Conservation (phyloP, 768 basidiomycete species). For the Tricholomella constricta region DNA sequence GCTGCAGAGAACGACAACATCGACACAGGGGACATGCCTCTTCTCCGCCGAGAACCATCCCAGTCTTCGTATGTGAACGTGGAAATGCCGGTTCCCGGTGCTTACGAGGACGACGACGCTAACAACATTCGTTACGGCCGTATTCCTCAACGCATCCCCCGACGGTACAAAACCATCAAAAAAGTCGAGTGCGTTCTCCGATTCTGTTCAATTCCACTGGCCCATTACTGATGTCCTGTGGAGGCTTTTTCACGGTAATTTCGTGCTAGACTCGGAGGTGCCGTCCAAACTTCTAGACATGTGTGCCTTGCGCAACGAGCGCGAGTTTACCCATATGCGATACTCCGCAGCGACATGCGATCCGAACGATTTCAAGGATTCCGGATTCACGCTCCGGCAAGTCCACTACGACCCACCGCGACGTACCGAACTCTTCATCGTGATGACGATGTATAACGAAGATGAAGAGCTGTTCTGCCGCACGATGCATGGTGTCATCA, state of each 20-base stretch:
- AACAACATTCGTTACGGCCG: slow-evolving; percentile 83
- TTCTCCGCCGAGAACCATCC: slow-evolving; percentile 51
- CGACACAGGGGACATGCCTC: slow-evolving; percentile 69
- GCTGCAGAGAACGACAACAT: slow-evolving; percentile 21
- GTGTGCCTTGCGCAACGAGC: slow-evolving; percentile 73
- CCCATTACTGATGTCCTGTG: background rate
- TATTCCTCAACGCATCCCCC: slow-evolving; percentile 87
- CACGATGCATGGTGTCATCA: slow-evolving; percentile 96
- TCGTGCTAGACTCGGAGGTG: slow-evolving; percentile 87
- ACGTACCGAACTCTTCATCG: slow-evolving; percentile 92
- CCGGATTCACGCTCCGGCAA: slow-evolving; percentile 87
- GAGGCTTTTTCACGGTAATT: slow-evolving; percentile 89
- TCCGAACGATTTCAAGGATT: slow-evolving; percentile 85
- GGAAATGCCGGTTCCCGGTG: slow-evolving; percentile 41
- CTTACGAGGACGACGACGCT: slow-evolving; percentile 39
- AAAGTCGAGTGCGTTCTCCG: slow-evolving; percentile 70
- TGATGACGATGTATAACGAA: slow-evolving; percentile 98
- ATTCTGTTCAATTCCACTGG: background rate
- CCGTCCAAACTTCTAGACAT: slow-evolving; percentile 89
- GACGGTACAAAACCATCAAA: slow-evolving; percentile 93
- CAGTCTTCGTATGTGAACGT: slow-evolving; percentile 24
- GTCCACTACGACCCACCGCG: slow-evolving; percentile 90
- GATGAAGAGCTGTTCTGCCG: slow-evolving; percentile 88
- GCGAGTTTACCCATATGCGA: slow-evolving; percentile 95
- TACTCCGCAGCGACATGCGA: slow-evolving; percentile 96